Percentiles rank a stretch among this genome's conserved stretches.
Evolutionary conservation across 2,329 filamentous ascomycete genomes (phyloP).

Genomic region (Neospermospora avenae): DNA sequence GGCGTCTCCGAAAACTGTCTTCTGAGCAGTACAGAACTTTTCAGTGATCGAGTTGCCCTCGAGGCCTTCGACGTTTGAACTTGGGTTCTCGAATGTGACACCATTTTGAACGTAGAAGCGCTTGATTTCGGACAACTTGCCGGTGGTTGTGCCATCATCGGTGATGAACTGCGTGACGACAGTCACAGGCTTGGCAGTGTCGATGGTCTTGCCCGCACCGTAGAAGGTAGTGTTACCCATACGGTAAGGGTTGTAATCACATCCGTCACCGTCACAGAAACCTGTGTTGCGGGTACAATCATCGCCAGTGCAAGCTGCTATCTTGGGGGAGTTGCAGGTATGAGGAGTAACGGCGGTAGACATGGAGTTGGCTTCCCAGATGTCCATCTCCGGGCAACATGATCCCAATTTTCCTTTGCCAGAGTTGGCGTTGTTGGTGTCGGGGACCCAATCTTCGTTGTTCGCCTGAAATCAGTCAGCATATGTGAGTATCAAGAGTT

Average conservation of each 20-base stretch:
- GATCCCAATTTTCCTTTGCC: conserved; percentile 53
- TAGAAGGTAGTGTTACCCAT: conserved; percentile 55
- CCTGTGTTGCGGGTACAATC: conserved; percentile 49
- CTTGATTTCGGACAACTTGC: conserved; percentile 51
- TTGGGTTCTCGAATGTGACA: conserved; percentile 49
- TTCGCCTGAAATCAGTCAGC: conserved; percentile 44
- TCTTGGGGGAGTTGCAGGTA: conserved; percentile 46
- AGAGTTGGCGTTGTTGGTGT: conserved; percentile 47
- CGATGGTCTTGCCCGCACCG: conserved; percentile 49
- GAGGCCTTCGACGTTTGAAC: conserved; percentile 44
- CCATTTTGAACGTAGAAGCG: conserved; percentile 57
- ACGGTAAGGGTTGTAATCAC: conserved; percentile 60
- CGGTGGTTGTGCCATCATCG: conserved; percentile 44
- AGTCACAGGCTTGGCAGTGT: conserved; percentile 50
- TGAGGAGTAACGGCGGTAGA: conserved; percentile 43
- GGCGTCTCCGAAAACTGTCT: conserved; percentile 53
- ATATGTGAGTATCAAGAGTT: too few relatives aligned
- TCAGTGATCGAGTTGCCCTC: conserved; percentile 53
- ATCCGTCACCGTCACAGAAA: conserved; percentile 58
- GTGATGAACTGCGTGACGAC: conserved; percentile 61
- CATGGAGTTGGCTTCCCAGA: conserved; percentile 62
- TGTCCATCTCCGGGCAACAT: conserved; percentile 67
- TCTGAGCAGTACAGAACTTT: conserved; percentile 54
- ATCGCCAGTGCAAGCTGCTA: conserved; percentile 42
- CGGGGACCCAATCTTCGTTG: conserved; percentile 48